These are phyloP conservation scores for Penicillium roqueforti DNA, from an alignment of 495 filamentous ascomycete species.

Conservation along the genomic window DNA sequence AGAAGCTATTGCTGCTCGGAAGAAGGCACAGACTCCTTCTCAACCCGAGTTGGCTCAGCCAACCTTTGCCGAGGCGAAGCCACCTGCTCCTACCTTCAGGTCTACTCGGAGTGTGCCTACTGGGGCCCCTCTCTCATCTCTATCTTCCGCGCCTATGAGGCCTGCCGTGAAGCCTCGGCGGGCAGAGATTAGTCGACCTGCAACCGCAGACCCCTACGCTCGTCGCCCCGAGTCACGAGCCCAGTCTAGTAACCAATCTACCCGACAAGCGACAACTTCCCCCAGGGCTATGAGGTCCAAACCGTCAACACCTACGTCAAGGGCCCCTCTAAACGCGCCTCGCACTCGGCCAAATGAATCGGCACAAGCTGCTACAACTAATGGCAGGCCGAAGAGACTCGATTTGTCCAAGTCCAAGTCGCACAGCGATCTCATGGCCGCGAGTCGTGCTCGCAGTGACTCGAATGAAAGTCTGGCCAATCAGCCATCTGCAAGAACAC, in stretches of 20 bases:
- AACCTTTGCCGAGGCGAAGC: slow-evolving; percentile 42
- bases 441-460: slow-evolving; percentile 23
- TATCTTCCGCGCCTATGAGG: slow-evolving; percentile 58
- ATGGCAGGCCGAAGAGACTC: slow-evolving; percentile 36
- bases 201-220: slow-evolving; percentile 57
- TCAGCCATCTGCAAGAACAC: slow-evolving; percentile 12
- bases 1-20: slow-evolving; percentile 80
- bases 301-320: slow-evolving; percentile 28
- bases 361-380: slow-evolving; percentile 24
- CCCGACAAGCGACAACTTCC: slow-evolving; percentile 40
- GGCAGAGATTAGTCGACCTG: slow-evolving; percentile 50
- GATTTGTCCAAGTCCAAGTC: slow-evolving; percentile 36
- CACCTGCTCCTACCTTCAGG: slow-evolving; percentile 39
- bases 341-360: slow-evolving; percentile 33
- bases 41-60: slow-evolving; percentile 72
- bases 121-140: slow-evolving; percentile 36
- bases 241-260: slow-evolving; percentile 20
- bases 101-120: slow-evolving; percentile 32
- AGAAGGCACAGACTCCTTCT: slow-evolving; percentile 59
- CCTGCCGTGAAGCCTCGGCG: slow-evolving; percentile 45
- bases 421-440: slow-evolving; percentile 21
- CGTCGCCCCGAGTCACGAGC: slow-evolving; percentile 31
- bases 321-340: slow-evolving; percentile 20
- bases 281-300: slow-evolving; percentile 35
- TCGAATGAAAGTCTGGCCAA: slow-evolving; percentile 27